These are phyloP conservation scores for Fomitopsis palustris DNA, from an alignment of 1,284 basidiomycete species.

Conservation along the genomic window DNA sequence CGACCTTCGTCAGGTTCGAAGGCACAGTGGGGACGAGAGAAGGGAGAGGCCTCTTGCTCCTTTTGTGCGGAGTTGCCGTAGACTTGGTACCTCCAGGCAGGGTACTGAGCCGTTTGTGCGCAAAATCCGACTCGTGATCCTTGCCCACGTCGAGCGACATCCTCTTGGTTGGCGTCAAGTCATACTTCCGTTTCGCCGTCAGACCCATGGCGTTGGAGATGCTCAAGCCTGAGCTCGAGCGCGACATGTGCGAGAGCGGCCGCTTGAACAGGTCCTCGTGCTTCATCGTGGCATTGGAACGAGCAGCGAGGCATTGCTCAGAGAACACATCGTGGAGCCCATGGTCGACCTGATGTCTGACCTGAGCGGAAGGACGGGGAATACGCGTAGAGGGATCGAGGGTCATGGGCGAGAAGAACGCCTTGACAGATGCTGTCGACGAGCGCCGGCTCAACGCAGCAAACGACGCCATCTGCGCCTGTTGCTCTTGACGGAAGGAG, in stretches of 20 bases:
- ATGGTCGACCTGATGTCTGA: conserved; percentile 66
- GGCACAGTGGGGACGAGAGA: conserved; percentile 32
- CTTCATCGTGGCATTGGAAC: conserved; percentile 54
- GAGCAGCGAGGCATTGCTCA: conserved; percentile 53
- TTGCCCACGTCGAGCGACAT: conserved; percentile 32
- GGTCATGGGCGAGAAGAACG: conserved; percentile 44
- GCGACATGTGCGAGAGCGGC: conserved; percentile 19
- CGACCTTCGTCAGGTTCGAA: conserved; percentile 16
- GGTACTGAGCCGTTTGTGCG: conserved; percentile 4
- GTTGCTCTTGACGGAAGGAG: conserved; percentile 17
- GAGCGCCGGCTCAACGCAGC: conserved; percentile 46
- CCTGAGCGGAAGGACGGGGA: conserved; percentile 63
- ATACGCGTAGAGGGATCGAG: conserved; percentile 53
- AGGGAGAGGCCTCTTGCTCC: conserved; percentile 40
- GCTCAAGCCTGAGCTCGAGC: conserved; percentile 31
- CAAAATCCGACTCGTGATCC: conserved; percentile 11
- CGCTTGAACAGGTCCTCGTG: conserved; percentile 59
- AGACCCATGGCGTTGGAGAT: conserved; percentile 48
- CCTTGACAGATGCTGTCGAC: conserved; percentile 55
- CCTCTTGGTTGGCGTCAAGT: conserved; percentile 58
- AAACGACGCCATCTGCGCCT: conserved; percentile 13
- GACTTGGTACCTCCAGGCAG: conserved; percentile 28
- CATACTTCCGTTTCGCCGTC: conserved; percentile 57
- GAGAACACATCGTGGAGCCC: conserved; percentile 70
- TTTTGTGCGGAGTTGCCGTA: conserved; percentile 27